phyloP scores from a whole-genome alignment of 2,329 filamentous ascomycete species.

The Pyrenophora teres region DNA sequence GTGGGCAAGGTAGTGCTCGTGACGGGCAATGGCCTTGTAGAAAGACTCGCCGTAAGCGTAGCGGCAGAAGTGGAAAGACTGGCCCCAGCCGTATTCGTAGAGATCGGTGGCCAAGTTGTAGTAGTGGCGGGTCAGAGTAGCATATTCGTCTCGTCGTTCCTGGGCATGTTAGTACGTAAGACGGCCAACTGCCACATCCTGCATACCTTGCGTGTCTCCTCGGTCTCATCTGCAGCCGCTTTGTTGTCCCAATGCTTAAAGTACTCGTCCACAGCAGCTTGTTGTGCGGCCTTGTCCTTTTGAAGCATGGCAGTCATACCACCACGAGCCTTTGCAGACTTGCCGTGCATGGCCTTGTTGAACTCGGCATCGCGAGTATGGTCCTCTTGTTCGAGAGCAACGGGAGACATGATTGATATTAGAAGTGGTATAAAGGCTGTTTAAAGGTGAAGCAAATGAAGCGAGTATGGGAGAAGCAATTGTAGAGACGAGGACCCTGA shows the following conservation, averaged over 20 bases:
- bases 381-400: constrained; percentile 77
- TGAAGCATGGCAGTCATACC: constrained; percentile 82
- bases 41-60: constrained; percentile 87
- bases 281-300: constrained; percentile 79
- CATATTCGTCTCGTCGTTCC: constrained; percentile 85
- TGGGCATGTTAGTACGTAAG: constrained; percentile 47
- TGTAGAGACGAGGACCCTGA: constrained; percentile 19
- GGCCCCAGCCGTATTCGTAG: constrained; percentile 96
- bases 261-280: constrained; percentile 85
- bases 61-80: constrained; percentile 97
- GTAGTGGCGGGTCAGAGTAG: constrained; percentile 91
- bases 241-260: constrained; percentile 98
- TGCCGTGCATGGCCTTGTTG: constrained; percentile 84
- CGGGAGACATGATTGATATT: constrained; percentile 55
- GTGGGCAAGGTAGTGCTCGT: constrained; percentile 96
- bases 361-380: constrained; percentile 85
- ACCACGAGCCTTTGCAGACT: constrained; percentile 70
- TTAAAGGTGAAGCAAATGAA: constrained; percentile 4
- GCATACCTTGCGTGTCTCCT: constrained; percentile 74
- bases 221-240: constrained; percentile 76
- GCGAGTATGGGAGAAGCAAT: constrained; percentile 19
- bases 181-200: background rate
- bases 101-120: constrained; percentile 96
- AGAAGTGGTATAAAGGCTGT: constrained; percentile 2
- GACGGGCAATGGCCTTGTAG: constrained; percentile 87